These are phyloP conservation scores for Trichoderma sp. DNA, from an alignment of 2,329 filamentous ascomycete species.

Conservation along the genomic window DNA sequence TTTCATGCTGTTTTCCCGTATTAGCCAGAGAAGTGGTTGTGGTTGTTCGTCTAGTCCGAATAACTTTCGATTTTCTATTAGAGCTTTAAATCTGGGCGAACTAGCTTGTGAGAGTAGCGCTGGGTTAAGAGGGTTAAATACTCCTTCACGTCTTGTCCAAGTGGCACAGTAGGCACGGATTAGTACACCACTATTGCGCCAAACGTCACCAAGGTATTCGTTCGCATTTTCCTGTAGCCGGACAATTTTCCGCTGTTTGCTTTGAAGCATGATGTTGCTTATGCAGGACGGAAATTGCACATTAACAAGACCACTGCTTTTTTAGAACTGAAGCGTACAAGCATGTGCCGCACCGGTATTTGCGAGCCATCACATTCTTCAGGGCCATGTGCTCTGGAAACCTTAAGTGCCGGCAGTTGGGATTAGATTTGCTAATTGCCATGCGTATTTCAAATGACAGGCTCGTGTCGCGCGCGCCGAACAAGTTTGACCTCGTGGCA, in stretches of 20 bases:
- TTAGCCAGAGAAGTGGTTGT: not conserved
- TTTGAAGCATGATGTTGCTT: not conserved
- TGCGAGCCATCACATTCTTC: not conserved
- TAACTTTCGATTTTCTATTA: not conserved
- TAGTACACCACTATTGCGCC: not conserved
- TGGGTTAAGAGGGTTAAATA: not conserved
- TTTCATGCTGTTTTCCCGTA: not conserved
- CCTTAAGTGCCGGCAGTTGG: conserved; percentile 2
- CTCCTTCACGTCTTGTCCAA: not conserved
- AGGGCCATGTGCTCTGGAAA: not conserved
- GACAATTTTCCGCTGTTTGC: not conserved
- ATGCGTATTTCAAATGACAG: not conserved
- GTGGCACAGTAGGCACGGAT: not conserved
- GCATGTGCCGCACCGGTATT: not conserved
- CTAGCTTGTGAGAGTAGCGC: not conserved
- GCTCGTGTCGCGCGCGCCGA: not conserved
- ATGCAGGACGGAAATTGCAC: not conserved
- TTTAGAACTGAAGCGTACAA: not conserved
- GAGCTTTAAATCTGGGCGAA: not conserved
- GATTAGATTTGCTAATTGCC: not conserved
- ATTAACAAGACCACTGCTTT: not conserved
- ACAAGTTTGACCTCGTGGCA: not conserved
- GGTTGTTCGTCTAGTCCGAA: not conserved
- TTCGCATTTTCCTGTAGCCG: not conserved
- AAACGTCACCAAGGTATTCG: not conserved